Base-by-base conservation (phyloP, 768 basidiomycete genomes). In the Boletus eberwhitei region DNA sequence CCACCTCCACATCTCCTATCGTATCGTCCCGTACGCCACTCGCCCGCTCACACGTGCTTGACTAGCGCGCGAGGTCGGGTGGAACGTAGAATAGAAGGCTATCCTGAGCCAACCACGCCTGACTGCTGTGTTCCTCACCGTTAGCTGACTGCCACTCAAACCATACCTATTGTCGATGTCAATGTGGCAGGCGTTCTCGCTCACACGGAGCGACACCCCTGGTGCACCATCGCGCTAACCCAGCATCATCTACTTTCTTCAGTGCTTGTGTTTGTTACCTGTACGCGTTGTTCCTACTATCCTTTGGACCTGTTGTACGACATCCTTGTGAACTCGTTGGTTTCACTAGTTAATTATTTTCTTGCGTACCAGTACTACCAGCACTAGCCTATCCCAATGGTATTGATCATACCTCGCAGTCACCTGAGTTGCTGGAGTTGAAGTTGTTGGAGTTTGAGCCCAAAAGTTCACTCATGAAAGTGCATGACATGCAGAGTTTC, bases 291-390 rank as follows among this genome's bases (percentile, higher is more conserved):
- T 38, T 45, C 46, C 44, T 31, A 17, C 35, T 26, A 32, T 38
- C 45, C 19, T 36, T 43, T 34, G 52, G 45, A 52, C 50, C 49
- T 58, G 48, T 57, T 68, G 66, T 66, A 62, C 54, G 36, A 42
- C 48, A 54, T 51, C 44, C 8, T 31, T 42, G 50, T 24, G 43
- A 51, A 36, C 55, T 54, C 50, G 56, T 39, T 55, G 49, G 26
- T 47, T 36, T 32, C 24, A 34, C 48, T 21, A 43, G 51, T 45
- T 67, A 65, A 55, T 66, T 62, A 60, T 58, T 54, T 52, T 57
- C 53, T 53, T 63, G 57, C 63, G 52, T 60, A 65, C 50, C 37
- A 49, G 35, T 42, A 55, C 38, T 54, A 12, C 29, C 35, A 53
- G 53, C 61, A 55, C 52, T 35, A 2, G 4, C 44, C 42, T 57